These are phyloP conservation scores for Xylaria cubensis DNA, from an alignment of 495 filamentous ascomycete genomes.

Conservation along the genomic window DNA sequence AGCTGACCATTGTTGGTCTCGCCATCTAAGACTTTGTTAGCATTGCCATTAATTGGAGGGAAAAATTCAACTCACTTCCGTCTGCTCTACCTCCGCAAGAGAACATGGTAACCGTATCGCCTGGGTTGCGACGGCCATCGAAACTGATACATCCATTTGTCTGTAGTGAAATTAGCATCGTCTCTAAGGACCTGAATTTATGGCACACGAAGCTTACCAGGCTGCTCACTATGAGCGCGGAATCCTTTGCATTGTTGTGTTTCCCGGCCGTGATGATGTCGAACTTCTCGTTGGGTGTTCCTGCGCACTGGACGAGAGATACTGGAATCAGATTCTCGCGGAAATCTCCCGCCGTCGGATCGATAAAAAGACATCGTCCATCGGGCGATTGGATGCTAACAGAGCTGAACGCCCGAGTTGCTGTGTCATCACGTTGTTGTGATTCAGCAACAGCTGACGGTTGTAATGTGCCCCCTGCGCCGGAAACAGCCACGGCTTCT, in stretches of 20 bases:
- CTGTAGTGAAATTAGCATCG: constrained; percentile 22
- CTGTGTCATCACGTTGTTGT: constrained; percentile 53
- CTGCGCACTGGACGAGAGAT: constrained; percentile 51
- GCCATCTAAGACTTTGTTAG: constrained; percentile 43
- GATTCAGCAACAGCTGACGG: constrained; percentile 57
- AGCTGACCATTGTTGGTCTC: constrained; percentile 51
- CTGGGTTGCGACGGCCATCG: constrained; percentile 49
- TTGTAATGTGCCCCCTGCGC: constrained; percentile 55
- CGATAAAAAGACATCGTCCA: constrained; percentile 59
- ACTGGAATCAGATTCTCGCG: constrained; percentile 62
- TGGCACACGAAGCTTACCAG: constrained; percentile 35
- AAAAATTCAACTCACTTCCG: constrained; percentile 46
- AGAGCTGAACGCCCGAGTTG: constrained; percentile 53
- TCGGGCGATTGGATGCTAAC: constrained; percentile 55
- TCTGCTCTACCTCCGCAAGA: constrained; percentile 61
- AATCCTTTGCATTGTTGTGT: constrained; percentile 51
- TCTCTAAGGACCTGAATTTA: neutral
- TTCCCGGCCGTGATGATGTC: constrained; percentile 59
- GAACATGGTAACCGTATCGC: constrained; percentile 59
- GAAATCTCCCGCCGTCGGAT: constrained; percentile 62
- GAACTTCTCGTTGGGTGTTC: constrained; percentile 58
- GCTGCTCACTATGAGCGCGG: constrained; percentile 57
- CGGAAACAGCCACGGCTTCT: constrained; percentile 55
- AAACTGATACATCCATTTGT: constrained; percentile 61
- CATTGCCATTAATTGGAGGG: neutral